Base-by-base conservation (phyloP, 2,329 filamentous ascomycete species). In the Neocucurbitaria cava region DNA sequence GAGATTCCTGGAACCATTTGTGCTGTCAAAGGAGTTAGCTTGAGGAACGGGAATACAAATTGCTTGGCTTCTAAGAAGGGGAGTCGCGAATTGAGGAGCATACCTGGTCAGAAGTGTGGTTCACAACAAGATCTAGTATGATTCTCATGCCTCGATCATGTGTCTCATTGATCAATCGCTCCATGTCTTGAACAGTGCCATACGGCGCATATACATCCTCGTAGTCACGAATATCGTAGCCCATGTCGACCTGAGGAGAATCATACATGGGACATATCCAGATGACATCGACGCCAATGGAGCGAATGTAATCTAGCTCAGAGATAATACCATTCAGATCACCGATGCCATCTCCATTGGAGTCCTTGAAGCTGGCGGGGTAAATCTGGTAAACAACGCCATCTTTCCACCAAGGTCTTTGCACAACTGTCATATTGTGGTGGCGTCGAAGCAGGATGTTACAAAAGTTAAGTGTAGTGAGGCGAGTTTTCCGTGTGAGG, bases 381-480 rank as follows among this genome's bases (percentile, higher is more conserved):
- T 87, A 87, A 57, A 87, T 81, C 59, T 87, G 84, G 66, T 87
- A 87, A 20, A 87, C 82, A 9, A 82, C 78, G 46, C 79, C 81
- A 68, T 87, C 83, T 61, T 86, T 86, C 85, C 85, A 87, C 84
- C 84, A 87, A 64, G 68, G 68, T 46, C 69, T 68, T 49, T 68
- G 62, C 28, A 61, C 50, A 50, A 73, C 59, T 17, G 69, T 74
- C 71, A 74, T 74, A 23, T 35, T 59, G 15, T 43, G 11, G 1
- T 26, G 28, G 31, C 30, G 47, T 39, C 28, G 13, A n/a, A n/a
- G 15, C 31, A n/a, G 35, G 10, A 35, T n/a, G 15, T 6, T n/a
- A 17, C 9, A 10, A 40, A 6, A 21, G 21, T 2, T 35, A 39
- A 10, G 9, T 41, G n/a, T 24, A 41, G 39, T 56, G 56, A 46